These are phyloP conservation scores for Chrysoporthe austroafricana DNA, from an alignment of 2,329 filamentous ascomycete species.

Conservation along the genomic window DNA sequence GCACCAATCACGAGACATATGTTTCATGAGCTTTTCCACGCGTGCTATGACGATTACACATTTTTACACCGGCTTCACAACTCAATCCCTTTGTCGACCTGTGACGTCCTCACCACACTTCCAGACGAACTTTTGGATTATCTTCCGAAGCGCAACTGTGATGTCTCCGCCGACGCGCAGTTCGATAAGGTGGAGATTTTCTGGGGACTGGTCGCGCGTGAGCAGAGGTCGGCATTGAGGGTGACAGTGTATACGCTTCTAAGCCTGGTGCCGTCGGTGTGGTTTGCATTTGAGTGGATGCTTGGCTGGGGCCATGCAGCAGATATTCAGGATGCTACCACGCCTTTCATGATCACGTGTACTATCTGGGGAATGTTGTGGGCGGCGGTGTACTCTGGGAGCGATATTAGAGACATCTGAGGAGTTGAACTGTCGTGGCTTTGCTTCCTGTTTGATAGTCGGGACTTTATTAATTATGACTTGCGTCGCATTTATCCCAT, in stretches of 20 bases:
- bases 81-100: background rate
- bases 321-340: slow-evolving; percentile 10
- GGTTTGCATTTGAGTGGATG: slow-evolving; percentile 15
- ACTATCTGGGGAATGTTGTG: slow-evolving; percentile 10
- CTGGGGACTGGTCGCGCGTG: slow-evolving; percentile 16
- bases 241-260: slow-evolving; percentile 8
- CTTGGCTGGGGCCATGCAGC: slow-evolving; percentile 8
- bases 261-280: slow-evolving; percentile 9
- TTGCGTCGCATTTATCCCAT: background rate
- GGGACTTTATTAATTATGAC: background rate
- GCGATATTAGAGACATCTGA: background rate
- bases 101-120: background rate
- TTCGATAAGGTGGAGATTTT: slow-evolving; percentile 18
- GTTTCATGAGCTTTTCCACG: slow-evolving; percentile 19
- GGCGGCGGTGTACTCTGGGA: slow-evolving; percentile 12
- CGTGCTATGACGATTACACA: slow-evolving; percentile 10
- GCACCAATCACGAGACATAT: slow-evolving; percentile 18
- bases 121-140: slow-evolving; percentile 10
- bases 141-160: slow-evolving; percentile 11
- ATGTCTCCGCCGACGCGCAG: slow-evolving; percentile 19
- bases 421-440: background rate
- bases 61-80: slow-evolving; percentile 3
- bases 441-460: background rate
- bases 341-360: slow-evolving; percentile 16
- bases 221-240: slow-evolving; percentile 16